These are phyloP conservation scores for Neofusicoccum parvum DNA, from an alignment of 2,329 filamentous ascomycete genomes.

Conservation along the genomic window DNA sequence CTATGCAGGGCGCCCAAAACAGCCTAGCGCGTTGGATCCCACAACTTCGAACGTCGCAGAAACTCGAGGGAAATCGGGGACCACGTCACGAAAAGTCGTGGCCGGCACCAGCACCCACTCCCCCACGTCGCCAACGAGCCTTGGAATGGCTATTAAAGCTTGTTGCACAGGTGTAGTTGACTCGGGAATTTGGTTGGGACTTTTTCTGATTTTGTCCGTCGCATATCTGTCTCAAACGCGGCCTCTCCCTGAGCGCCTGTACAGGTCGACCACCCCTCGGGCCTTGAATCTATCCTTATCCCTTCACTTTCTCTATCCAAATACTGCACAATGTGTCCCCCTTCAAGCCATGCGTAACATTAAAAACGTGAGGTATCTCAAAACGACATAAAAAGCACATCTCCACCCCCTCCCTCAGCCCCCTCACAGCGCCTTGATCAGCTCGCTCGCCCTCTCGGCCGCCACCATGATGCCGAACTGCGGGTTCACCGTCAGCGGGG, in stretches of 20 bases:
- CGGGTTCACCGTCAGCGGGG: constrained; percentile 57
- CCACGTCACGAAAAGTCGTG: too few relatives aligned
- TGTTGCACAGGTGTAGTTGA: too few relatives aligned
- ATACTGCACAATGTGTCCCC: not conserved
- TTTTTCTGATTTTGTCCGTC: too few relatives aligned
- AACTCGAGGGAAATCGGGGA: not conserved
- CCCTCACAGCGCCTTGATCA: constrained; percentile 42
- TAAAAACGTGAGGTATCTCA: not conserved
- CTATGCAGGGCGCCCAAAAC: not conserved
- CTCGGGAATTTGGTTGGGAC: too few relatives aligned
- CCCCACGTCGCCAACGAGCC: too few relatives aligned
- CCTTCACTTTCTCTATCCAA: not conserved
- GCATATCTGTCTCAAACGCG: too few relatives aligned
- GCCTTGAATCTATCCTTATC: not conserved
- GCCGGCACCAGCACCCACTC: too few relatives aligned
- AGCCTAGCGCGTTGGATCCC: not conserved
- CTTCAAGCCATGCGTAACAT: too few relatives aligned
- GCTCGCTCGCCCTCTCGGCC: constrained; percentile 54
- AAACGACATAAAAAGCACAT: not conserved
- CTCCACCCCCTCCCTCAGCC: not conserved
- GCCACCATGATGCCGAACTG: constrained; percentile 59
- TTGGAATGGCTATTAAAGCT: too few relatives aligned
- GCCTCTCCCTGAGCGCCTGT: too few relatives aligned
- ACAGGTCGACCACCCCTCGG: too few relatives aligned
- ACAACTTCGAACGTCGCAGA: constrained; percentile 3